Percentiles rank a stretch among this genome's conserved stretches.
Evolutionary conservation across 2,329 filamentous ascomycete genomes (phyloP).

Genomic region (Arachnopeziza araneosa): DNA sequence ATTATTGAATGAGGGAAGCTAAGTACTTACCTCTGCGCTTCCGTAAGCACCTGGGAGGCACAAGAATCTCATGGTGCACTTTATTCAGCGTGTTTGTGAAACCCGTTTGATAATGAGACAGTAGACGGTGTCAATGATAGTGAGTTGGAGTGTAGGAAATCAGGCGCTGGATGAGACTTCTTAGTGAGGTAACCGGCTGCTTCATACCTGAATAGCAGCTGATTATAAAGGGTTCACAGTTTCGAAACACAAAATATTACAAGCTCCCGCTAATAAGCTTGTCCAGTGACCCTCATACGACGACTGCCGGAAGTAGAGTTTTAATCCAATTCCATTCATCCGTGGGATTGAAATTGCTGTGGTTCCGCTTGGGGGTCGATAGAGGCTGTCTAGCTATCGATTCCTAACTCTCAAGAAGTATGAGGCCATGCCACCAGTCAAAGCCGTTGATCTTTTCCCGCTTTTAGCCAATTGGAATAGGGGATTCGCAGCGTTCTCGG

Average conservation of each 20-base stretch:
- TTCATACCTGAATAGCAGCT: background rate
- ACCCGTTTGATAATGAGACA: background rate
- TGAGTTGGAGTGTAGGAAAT: background rate
- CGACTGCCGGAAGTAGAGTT: background rate
- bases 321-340: background rate
- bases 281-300: background rate
- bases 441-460: background rate
- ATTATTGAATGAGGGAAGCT: constrained; percentile 1
- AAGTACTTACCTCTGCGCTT: constrained; percentile 43
- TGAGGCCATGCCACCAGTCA: background rate
- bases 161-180: background rate
- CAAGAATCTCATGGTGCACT: constrained; percentile 44
- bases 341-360: background rate
- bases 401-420: background rate
- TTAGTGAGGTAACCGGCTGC: background rate
- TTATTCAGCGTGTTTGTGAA: background rate
- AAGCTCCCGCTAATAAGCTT: background rate
- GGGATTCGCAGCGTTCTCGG: background rate
- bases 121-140: background rate
- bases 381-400: background rate
- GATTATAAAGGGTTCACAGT: background rate
- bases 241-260: background rate
- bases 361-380: background rate
- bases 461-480: background rate
- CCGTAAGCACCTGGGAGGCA: constrained; percentile 54